Percentiles rank a stretch among this genome's conserved stretches.
Conservation (phyloP, 805 yeast species). For the Barnettozyma vustinii region DNA sequence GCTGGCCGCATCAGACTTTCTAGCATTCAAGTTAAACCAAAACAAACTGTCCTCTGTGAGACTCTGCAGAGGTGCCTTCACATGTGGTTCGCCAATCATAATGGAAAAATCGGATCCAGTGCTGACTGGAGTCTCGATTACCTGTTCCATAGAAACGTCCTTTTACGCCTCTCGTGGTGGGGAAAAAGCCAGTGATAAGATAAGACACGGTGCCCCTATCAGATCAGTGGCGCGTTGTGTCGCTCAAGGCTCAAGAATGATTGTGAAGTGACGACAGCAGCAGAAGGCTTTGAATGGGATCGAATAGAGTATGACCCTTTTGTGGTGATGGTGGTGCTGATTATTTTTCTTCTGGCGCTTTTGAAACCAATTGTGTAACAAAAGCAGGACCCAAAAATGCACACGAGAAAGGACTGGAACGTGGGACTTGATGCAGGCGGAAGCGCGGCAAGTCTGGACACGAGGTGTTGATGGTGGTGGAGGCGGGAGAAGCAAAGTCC, state of each 20-base stretch:
- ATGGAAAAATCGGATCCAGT: not conserved
- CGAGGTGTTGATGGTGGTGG: not conserved
- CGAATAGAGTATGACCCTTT: not conserved
- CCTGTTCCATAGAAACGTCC: not conserved
- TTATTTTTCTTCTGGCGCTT: not conserved
- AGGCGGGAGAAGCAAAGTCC: conserved; percentile 1
- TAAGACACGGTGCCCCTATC: not conserved
- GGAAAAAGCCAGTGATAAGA: not conserved
- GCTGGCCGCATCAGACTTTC: not conserved
- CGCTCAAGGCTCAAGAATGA: not conserved
- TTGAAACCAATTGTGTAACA: not conserved
- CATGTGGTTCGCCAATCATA: not conserved
- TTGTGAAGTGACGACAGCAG: not conserved
- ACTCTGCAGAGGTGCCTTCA: not conserved
- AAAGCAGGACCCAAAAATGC: not conserved
- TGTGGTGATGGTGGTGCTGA: not conserved
- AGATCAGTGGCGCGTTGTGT: not conserved
- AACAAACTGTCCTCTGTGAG: conserved; percentile 9
- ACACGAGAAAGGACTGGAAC: not conserved
- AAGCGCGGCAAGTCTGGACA: not conserved
- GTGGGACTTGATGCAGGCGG: not conserved
- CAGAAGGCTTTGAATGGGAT: not conserved
- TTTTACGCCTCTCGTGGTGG: not conserved
- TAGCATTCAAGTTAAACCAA: conserved; percentile 4
- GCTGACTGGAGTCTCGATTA: not conserved